Evolutionary conservation across 1,139 yeast species (phyloP).

Genomic region (Yamadazyma friedrichii): DNA sequence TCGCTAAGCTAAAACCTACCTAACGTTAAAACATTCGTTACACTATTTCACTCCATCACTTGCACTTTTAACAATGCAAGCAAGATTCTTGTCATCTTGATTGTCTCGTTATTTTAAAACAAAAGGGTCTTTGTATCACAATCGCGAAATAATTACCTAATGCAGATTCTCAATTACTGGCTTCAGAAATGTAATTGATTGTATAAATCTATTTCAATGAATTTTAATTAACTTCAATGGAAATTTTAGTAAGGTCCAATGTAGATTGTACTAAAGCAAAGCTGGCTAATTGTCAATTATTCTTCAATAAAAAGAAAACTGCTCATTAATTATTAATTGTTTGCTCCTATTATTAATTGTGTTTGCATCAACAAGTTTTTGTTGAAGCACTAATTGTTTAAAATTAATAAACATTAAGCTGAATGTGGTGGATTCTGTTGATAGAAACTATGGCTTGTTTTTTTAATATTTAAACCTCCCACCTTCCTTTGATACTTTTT

Average conservation of each 20-base stretch:
- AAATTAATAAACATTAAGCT: not conserved
- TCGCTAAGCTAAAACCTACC: not conserved
- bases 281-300: not conserved
- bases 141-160: slow-evolving; percentile 2
- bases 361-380: not conserved
- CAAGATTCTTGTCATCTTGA: not conserved
- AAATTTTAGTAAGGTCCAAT: too few relatives aligned
- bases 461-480: not conserved
- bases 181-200: slow-evolving; percentile 1
- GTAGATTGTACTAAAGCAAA: not conserved
- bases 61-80: too few relatives aligned
- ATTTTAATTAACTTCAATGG: not conserved
- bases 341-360: not conserved
- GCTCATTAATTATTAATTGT: not conserved
- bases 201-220: not conserved
- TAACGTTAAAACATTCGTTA: not conserved
- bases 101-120: not conserved
- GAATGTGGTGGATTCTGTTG: not conserved
- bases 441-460: not conserved
- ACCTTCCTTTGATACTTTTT: not conserved
- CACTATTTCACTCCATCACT: too few relatives aligned
- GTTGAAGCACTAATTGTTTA: not conserved
- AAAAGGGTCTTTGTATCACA: not conserved
- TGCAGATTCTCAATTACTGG: not conserved
- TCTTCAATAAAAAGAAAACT: not conserved